Percentiles rank a stretch among this genome's conserved stretches.
These are phyloP conservation scores for Epichloe festucae DNA, from an alignment of 2,329 filamentous ascomycete species.

Conservation along the genomic window DNA sequence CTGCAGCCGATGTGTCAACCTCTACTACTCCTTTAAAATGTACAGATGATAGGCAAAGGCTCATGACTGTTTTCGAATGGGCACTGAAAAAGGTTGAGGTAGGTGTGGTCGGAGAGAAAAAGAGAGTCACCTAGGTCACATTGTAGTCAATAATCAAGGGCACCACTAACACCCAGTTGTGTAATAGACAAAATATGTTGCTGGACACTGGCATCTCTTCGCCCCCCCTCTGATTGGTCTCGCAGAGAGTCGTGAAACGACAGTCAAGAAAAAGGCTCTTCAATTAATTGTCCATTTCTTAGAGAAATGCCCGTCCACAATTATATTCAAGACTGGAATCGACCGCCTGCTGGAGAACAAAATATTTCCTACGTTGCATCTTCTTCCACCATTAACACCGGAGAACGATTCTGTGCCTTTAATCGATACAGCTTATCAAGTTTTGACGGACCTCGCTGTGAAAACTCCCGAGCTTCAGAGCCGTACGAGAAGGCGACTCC, in stretches of 20 bases:
- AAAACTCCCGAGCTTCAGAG: constrained; percentile 14
- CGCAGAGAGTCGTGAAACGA: constrained; percentile 46
- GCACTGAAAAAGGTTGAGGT: constrained; percentile 6
- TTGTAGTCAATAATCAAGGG: neutral
- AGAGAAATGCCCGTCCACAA: constrained; percentile 32
- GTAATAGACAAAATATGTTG: constrained; percentile 5
- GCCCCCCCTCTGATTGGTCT: constrained; percentile 59
- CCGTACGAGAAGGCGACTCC: constrained; percentile 21
- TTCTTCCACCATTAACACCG: constrained; percentile 64
- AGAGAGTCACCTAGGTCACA: neutral
- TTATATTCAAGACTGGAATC: constrained; percentile 51
- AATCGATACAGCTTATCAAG: constrained; percentile 51
- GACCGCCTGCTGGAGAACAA: constrained; percentile 55
- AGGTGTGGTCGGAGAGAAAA: neutral
- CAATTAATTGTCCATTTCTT: constrained; percentile 42
- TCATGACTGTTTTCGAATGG: constrained; percentile 5
- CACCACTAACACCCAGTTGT: neutral
- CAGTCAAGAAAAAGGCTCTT: constrained; percentile 43
- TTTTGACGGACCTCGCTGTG: constrained; percentile 45
- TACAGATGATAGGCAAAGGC: neutral
- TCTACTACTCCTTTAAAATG: neutral
- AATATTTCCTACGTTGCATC: constrained; percentile 58
- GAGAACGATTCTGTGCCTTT: constrained; percentile 55
- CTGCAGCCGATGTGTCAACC: neutral
- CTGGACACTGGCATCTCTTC: constrained; percentile 50